These are phyloP conservation scores for Arthromyces matolae DNA, from an alignment of 768 basidiomycete genomes.

Conservation along the genomic window DNA sequence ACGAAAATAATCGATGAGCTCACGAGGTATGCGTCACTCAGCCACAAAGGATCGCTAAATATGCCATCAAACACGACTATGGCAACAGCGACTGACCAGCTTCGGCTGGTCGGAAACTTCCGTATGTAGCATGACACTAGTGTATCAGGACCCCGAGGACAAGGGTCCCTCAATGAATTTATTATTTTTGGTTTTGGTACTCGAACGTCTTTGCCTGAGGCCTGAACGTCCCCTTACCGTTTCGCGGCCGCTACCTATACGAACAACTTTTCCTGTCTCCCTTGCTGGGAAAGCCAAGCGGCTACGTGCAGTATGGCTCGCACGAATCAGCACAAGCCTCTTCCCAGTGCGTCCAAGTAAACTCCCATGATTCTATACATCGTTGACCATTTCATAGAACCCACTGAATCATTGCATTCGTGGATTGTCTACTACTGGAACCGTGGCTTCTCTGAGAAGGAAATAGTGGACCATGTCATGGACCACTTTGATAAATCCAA, in stretches of 20 bases:
- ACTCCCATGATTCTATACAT: not conserved
- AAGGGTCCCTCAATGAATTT: not conserved
- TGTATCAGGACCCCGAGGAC: not conserved
- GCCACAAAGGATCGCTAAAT: no score
- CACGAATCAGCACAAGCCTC: not conserved
- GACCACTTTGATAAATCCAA: slow-evolving; percentile 7
- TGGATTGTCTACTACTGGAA: slow-evolving; percentile 12
- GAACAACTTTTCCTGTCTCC: not conserved
- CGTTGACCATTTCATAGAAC: not conserved
- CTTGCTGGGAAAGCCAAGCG: not conserved
- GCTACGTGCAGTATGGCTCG: not conserved
- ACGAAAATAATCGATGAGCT: no score
- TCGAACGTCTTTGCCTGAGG: not conserved
- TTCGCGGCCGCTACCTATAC: not conserved
- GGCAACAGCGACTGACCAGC: not conserved
- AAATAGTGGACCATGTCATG: slow-evolving; percentile 10
- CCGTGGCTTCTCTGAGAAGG: slow-evolving; percentile 5
- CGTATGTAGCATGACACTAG: not conserved
- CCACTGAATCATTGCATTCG: not conserved
- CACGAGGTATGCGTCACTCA: no score
- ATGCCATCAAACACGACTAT: no score
- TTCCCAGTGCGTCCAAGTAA: not conserved
- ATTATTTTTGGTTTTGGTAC: not conserved
- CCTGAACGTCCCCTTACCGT: not conserved
- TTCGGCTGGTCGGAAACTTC: not conserved